Evolutionary conservation across 176 grass and related monocot genomes (phyloP), one percentile per base, ranked within the genome.

Genomic region (Aegilops longissima): DNA sequence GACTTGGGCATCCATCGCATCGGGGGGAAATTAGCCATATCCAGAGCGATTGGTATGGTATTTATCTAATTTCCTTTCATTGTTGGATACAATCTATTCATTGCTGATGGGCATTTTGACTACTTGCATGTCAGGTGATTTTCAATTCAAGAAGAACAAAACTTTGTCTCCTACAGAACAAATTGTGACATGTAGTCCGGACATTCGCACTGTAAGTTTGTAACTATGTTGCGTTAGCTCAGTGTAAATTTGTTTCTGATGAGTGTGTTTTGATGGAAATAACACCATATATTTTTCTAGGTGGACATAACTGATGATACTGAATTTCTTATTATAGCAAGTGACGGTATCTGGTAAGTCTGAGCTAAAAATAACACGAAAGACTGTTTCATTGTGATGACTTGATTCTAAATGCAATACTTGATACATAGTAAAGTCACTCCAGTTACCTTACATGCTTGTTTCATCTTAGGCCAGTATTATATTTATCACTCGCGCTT

Each of bases 271-370:
- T 86, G 86, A 82, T 77, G 58, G 11, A 33, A 67, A 66, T 52
- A n/a, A 8, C 56, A 12, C 40, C 9, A 27, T 40, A 59, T 82
- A 40, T 23, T 63, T 30, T 61, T 56, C 6, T 82, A 91, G 90
- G 66, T 71, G 51, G 27, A 82, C 25, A 84, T 91, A 71, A 71
- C 61, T 23, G 54, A 85, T 70, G 64, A 78, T 13, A 38, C 24
- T 21, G 85, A 91, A 13, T 84, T 91, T 69, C 74, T 91, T 68
- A 35, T 91, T 52, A 44, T 91, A 49, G 89, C 85, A 81, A 87
- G 67, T 80, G 81, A 63, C 24, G 81, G 85, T 23, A 58, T 91
- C 77, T 91, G 86, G 90, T 91, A 82, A 76, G 81, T 69, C 38
- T 33, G 23, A 77, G 25, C 6, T 58, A 69, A 83, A 82, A 70